Conservation (phyloP, 768 basidiomycete genomes). For the Brasilioporus rufonigricans region DNA sequence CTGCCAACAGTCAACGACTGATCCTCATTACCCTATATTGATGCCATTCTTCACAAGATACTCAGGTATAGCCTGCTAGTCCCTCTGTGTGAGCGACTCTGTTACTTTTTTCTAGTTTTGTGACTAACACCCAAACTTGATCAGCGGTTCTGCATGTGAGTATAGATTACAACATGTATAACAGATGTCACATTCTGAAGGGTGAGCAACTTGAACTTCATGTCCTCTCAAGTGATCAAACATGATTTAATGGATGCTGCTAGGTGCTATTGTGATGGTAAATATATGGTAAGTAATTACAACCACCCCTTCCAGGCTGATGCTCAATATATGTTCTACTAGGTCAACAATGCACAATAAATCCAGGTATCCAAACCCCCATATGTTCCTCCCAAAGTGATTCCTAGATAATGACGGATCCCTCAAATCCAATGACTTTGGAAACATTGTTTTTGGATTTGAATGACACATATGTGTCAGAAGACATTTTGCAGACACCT, state of each 20-base stretch:
- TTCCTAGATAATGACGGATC: slow-evolving; percentile 37
- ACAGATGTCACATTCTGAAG: too few relatives aligned
- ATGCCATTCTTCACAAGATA: background rate
- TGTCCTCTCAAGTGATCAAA: too few relatives aligned
- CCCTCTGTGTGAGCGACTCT: background rate
- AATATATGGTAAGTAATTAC: slow-evolving; percentile 8
- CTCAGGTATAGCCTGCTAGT: background rate
- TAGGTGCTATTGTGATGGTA: slow-evolving; percentile 2
- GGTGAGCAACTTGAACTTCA: too few relatives aligned
- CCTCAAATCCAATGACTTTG: too few relatives aligned
- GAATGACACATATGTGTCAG: slow-evolving; percentile 26
- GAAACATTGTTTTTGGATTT: slow-evolving; percentile 21
- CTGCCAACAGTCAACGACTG: background rate
- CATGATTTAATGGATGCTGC: background rate
- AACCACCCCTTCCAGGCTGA: background rate
- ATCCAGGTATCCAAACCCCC: slow-evolving; percentile 34
- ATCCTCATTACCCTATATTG: too few relatives aligned
- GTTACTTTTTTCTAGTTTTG: background rate
- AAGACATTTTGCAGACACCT: too few relatives aligned
- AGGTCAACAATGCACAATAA: slow-evolving; percentile 19
- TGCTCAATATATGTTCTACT: background rate
- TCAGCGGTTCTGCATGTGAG: background rate
- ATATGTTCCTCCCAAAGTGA: slow-evolving; percentile 36
- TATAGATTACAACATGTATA: background rate
- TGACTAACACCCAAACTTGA: background rate